Percentiles rank a stretch among this genome's conserved stretches.
Conservation (phyloP, 164 flowering plant genomes). For the Berberis vulgaris region DNA sequence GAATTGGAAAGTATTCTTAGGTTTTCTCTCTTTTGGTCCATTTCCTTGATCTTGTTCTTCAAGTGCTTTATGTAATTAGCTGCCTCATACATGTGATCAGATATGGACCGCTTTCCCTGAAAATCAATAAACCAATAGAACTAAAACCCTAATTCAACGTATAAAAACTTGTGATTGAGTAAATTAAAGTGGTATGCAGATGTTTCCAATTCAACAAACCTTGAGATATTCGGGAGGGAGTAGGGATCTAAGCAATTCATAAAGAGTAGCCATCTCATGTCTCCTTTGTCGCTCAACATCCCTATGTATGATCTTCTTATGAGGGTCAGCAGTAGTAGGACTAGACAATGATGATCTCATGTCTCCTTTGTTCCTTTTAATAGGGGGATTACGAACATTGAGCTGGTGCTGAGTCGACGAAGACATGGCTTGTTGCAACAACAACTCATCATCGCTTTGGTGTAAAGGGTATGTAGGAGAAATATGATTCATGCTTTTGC, state of each 20-base stretch:
- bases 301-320: constrained; percentile 19
- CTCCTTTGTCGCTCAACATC: constrained; percentile 29
- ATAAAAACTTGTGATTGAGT: too few species aligned
- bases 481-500: neutral
- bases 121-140: neutral
- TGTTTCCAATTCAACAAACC: constrained; percentile 10
- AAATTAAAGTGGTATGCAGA: too few species aligned
- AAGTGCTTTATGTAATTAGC: constrained; percentile 6
- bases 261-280: constrained; percentile 25
- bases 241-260: constrained; percentile 20
- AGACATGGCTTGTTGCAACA: too few species aligned
- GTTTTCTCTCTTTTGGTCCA: constrained; percentile 27
- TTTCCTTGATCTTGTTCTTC: constrained; percentile 29
- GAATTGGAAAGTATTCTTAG: constrained; percentile 11
- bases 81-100: constrained; percentile 36
- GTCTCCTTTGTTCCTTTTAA: too few species aligned
- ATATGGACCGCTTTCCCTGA: constrained; percentile 41
- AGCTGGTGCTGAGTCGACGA: too few species aligned
- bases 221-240: constrained; percentile 28
- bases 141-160: too few species aligned
- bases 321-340: too few species aligned
- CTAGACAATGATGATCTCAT: too few species aligned
- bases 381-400: too few species aligned
- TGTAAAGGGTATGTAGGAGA: neutral
- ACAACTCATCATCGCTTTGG: neutral